Conservation (phyloP, 441 rosid species). For the Arabidopsis lyrata region DNA sequence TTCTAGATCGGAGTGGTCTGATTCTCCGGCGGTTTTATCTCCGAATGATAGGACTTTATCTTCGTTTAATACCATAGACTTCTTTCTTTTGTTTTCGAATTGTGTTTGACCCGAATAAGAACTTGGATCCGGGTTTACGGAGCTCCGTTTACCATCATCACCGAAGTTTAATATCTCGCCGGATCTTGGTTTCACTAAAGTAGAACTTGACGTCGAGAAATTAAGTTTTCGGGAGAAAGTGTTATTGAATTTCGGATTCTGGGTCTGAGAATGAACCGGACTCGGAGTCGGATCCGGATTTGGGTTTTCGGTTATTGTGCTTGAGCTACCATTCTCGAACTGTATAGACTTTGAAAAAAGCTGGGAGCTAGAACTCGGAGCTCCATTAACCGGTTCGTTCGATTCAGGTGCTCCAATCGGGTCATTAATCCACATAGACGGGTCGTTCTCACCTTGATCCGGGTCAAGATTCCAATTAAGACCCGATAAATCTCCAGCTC, state of each 20-base stretch:
- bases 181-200: slow-evolving; percentile 63
- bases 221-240: slow-evolving; percentile 60
- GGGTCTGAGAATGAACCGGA: slow-evolving; percentile 44
- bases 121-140: slow-evolving; percentile 35
- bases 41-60: slow-evolving; percentile 53
- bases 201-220: slow-evolving; percentile 62
- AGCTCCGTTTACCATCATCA: slow-evolving; percentile 36
- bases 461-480: slow-evolving; percentile 57
- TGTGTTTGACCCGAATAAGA: slow-evolving; percentile 40
- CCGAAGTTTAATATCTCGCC: slow-evolving; percentile 51
- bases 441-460: slow-evolving; percentile 89
- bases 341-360: slow-evolving; percentile 50
- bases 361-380: slow-evolving; percentile 44
- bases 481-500: slow-evolving; percentile 43
- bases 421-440: slow-evolving; percentile 82
- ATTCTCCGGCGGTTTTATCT: slow-evolving; percentile 76
- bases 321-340: slow-evolving; percentile 66
- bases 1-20: slow-evolving; percentile 94
- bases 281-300: slow-evolving; percentile 36
- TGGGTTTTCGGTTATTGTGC: slow-evolving; percentile 43
- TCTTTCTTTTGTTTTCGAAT: slow-evolving; percentile 37
- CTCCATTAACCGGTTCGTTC: slow-evolving; percentile 53
- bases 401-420: slow-evolving; percentile 55
- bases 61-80: slow-evolving; percentile 16
- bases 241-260: slow-evolving; percentile 40